phyloP scores from a whole-genome alignment of 345 rosid species.

The Noccaea caerulescens region DNA sequence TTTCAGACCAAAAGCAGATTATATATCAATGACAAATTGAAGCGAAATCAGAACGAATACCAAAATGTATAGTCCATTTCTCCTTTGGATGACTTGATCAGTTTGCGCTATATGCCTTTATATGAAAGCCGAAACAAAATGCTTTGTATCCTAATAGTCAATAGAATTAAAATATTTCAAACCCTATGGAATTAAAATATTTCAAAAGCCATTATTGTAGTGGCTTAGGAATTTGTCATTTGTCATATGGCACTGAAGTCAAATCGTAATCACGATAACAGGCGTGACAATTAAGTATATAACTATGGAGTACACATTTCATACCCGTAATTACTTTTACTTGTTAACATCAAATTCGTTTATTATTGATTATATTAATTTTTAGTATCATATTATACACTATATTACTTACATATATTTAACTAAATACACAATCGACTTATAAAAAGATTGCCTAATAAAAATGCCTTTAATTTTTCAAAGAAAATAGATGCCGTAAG shows the following conservation, averaged over 20 bases:
- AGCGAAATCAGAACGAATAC: neutral
- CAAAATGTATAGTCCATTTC: neutral
- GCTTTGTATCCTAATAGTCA: too few relatives aligned
- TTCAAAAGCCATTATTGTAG: constrained; percentile 10
- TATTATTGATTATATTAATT: neutral
- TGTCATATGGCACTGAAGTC: constrained; percentile 35
- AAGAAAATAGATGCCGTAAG: too few relatives aligned
- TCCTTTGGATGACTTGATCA: neutral
- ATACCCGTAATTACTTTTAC: neutral
- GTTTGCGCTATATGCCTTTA: neutral
- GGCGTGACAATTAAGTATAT: constrained; percentile 9
- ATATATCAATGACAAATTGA: neutral
- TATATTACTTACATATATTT: too few relatives aligned
- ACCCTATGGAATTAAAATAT: neutral
- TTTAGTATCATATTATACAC: too few relatives aligned
- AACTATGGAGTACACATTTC: neutral
- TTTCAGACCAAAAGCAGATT: too few relatives aligned
- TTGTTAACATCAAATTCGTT: neutral
- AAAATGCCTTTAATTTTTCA: too few relatives aligned
- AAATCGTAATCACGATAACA: constrained; percentile 20
- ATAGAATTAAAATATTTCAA: too few relatives aligned
- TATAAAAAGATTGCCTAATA: too few relatives aligned
- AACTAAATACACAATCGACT: neutral
- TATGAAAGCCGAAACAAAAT: too few relatives aligned
- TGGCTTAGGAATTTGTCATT: constrained; percentile 38